phyloP scores from a whole-genome alignment of 768 basidiomycete species.

The Lactarius pseudohatsudake region DNA sequence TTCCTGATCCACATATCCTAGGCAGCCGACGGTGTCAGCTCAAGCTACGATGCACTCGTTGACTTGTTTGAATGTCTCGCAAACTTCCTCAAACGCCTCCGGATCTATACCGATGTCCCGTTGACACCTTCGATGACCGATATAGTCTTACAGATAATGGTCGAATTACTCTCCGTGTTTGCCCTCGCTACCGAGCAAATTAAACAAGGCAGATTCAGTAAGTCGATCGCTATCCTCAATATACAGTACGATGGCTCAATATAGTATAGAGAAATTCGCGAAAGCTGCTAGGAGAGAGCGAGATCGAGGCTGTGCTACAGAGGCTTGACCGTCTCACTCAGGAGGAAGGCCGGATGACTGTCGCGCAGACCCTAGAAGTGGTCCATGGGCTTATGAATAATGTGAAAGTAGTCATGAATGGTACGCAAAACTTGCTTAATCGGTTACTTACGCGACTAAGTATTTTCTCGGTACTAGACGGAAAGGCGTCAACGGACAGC shows the following conservation, averaged over 20 bases:
- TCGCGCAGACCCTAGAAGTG: too few relatives aligned
- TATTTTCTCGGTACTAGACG: too few relatives aligned
- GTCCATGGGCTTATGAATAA: too few relatives aligned
- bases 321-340: too few relatives aligned
- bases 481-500: too few relatives aligned
- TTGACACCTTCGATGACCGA: background rate
- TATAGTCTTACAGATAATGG: background rate
- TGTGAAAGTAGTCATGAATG: too few relatives aligned
- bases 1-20: background rate
- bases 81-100: slow-evolving; percentile 4
- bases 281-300: slow-evolving; percentile 13
- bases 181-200: slow-evolving; percentile 13
- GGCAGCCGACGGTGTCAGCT: background rate
- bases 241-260: background rate
- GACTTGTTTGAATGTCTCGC: slow-evolving; percentile 11
- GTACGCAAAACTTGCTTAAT: too few relatives aligned
- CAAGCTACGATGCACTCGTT: background rate
- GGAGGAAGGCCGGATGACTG: too few relatives aligned
- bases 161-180: background rate
- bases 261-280: background rate
- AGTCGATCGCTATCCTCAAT: background rate
- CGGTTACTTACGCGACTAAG: too few relatives aligned
- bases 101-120: slow-evolving; percentile 4
- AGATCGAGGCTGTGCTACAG: background rate
- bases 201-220: slow-evolving; percentile 7